phyloP scores from a whole-genome alignment of 202 grass and related monocot species.

The Brachypodium distachyon region DNA sequence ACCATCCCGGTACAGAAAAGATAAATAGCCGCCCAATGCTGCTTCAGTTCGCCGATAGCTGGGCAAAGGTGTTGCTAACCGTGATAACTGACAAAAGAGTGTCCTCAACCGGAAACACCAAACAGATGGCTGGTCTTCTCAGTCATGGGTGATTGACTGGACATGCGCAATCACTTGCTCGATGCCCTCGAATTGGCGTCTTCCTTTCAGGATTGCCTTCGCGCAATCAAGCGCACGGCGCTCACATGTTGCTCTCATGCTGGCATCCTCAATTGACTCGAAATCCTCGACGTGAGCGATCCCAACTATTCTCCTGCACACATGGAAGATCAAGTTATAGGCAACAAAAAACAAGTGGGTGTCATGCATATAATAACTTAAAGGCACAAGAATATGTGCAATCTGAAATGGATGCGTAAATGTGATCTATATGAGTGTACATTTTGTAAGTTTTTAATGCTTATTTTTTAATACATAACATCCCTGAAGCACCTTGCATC shows the following conservation, averaged over 20 bases:
- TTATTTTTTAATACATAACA: not conserved
- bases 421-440: not conserved
- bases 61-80: not conserved
- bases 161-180: slow-evolving; percentile 45
- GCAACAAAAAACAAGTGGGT: not conserved
- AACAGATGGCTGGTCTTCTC: not conserved
- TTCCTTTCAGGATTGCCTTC: slow-evolving; percentile 69
- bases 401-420: not conserved
- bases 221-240: slow-evolving; percentile 51
- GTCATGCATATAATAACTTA: no score
- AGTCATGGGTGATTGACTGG: not conserved
- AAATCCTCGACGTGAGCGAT: slow-evolving; percentile 91
- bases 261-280: slow-evolving; percentile 63
- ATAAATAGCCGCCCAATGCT: not conserved
- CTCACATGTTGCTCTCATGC: slow-evolving; percentile 67
- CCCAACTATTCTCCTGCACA: slow-evolving; percentile 84
- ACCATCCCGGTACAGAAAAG: not conserved
- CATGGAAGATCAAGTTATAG: not conserved
- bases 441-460: not conserved
- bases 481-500: not conserved
- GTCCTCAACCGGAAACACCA: not conserved
- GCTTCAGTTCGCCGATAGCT: not conserved
- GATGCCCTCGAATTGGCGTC: slow-evolving; percentile 41
- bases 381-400: not conserved
- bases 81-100: not conserved